Base-by-base conservation (phyloP, 164 flowering plant genomes). In the Berberis thunbergii region DNA sequence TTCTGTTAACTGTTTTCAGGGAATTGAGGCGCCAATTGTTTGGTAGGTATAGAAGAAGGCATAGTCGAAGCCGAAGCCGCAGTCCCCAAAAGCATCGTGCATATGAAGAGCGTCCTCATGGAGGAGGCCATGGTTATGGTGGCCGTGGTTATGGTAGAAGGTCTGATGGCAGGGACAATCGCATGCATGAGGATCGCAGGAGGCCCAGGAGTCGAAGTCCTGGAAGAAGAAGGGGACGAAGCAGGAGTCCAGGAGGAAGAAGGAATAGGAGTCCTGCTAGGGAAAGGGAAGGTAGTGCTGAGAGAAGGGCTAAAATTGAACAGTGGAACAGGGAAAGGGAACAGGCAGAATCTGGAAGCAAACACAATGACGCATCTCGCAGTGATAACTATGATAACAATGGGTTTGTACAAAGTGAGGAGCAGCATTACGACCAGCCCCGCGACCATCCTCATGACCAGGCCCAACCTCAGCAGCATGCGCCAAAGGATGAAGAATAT, bases 251-350 rank as follows among this genome's bases (percentile, higher is more conserved):
- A 49, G 84, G 76, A 1, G 79, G 79, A 54, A 80, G 80, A 74
- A 83, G 80, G 64, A 70, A 79, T n/a, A 69, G 84, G 43, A 89
- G 97, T 59, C 96, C 98, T 1, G 6, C 49, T 52, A 11, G 12
- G 26, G 75, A 69, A 38, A 86, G 96, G 76, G 96, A 86, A 75
- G 89, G 90, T 43, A 92, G 97, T 77, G 96, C 81, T 64, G 98
- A 92, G 76, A 81, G 98, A 59, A 79, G 96, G 40, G 96, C 97
- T 57, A 93, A 79, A 75, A 93, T 93, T 77, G 96, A 81, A 69
- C 86, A 84, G 57, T 90, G 98, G 97, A 89, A 89, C 75, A 79
- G 87, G 72, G 96, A 92, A 74, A 86, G 70, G 66, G 97, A 88
- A 61, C 80, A 84, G 62, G 76, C 74, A 4, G 78, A 77, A 64